Evolutionary conservation across 2,329 filamentous ascomycete genomes (phyloP), one percentile per base, ranked within the genome.

Genomic region (Fusarium tricinctum): DNA sequence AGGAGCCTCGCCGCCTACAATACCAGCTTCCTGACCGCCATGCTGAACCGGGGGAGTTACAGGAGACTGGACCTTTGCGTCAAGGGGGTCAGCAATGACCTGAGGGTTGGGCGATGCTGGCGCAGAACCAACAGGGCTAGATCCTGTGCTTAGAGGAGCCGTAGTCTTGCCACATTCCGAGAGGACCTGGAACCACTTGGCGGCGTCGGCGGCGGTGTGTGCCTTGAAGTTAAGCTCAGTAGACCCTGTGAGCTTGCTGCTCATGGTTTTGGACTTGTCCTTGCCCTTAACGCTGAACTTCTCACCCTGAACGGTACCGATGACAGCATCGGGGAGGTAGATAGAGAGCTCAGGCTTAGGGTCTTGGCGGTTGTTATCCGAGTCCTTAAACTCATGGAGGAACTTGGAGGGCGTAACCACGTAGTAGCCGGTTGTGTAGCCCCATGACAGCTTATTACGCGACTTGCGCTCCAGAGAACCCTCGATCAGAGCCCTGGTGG

Each of bases 231-330:
- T 82, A 38, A 97, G 85, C 80, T 98, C 95, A 40, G 93, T 89
- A 26, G 82, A 88, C 69, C 94, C 92, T 47, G 91, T 88, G 70
- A 97, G 87, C 76, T 93, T 95, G 82, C 90, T 91, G 74, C 91
- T 90, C 68, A 97, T 81, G 68, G 91, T 92, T 77, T 92, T 92
- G 74, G 90, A 91, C 58, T 91, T 88, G 77, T 99, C 94, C 80
- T 98, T 98, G 79, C 96, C 96, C 83, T 97, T 97, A 79, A 99
- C 86, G 75, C 89, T 93, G 85, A 99, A 98, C 80, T 97, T 97
- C 63, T 91, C 87, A 54, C 92, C 94, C 69, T 85, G 89, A 14
- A 87, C 86, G 1, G 81, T 75, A 59, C 94, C 93, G 58, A 98
- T 87, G 45, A 90, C 80, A 73, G 95, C 97, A 73, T 99, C 96